A percentile compares a stretch with the other conserved stretches of the same genome.
These are phyloP conservation scores for Nigrospora sphaerica DNA, from an alignment of 2,329 filamentous ascomycete species.

Conservation along the genomic window DNA sequence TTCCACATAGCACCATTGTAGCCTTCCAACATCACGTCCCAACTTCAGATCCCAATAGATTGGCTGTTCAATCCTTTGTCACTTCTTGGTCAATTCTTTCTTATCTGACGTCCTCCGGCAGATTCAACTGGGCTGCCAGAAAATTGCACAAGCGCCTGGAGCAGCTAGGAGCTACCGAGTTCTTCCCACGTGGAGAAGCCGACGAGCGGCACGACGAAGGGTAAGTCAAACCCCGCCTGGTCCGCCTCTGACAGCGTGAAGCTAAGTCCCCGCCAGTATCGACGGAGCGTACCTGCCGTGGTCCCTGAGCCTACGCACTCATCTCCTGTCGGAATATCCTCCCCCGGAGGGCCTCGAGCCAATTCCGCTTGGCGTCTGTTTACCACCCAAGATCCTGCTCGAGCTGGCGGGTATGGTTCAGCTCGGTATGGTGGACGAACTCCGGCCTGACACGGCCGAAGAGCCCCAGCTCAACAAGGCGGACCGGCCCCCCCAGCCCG, in stretches of 20 bases:
- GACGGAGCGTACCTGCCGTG: constrained; percentile 79
- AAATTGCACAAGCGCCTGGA: constrained; percentile 79
- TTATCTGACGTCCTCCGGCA: neutral
- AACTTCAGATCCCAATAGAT: too few relatives aligned
- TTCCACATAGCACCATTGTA: too few relatives aligned
- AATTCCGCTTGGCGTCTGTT: constrained; percentile 65
- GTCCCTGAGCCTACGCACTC: constrained; percentile 59
- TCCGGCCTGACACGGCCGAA: too few relatives aligned
- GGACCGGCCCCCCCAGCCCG: too few relatives aligned
- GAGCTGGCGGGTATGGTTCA: constrained; percentile 27
- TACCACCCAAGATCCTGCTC: constrained; percentile 69
- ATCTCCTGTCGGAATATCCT: constrained; percentile 61
- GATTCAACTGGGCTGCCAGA: constrained; percentile 87
- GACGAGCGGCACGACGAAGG: constrained; percentile 93
- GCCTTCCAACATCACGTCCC: too few relatives aligned
- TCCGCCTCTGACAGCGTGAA: too few relatives aligned
- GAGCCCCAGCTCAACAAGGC: too few relatives aligned
- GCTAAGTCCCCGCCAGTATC: constrained; percentile 42
- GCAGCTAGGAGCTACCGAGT: constrained; percentile 73
- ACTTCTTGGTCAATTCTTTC: too few relatives aligned
- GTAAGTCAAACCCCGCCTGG: constrained; percentile 36
- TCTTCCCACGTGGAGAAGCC: constrained; percentile 75
- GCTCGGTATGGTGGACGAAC: too few relatives aligned
- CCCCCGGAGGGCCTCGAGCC: constrained; percentile 59
- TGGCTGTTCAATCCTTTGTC: too few relatives aligned